These are phyloP conservation scores for Rhodotorula sp. DNA, from an alignment of 1,284 basidiomycete genomes.

Conservation along the genomic window DNA sequence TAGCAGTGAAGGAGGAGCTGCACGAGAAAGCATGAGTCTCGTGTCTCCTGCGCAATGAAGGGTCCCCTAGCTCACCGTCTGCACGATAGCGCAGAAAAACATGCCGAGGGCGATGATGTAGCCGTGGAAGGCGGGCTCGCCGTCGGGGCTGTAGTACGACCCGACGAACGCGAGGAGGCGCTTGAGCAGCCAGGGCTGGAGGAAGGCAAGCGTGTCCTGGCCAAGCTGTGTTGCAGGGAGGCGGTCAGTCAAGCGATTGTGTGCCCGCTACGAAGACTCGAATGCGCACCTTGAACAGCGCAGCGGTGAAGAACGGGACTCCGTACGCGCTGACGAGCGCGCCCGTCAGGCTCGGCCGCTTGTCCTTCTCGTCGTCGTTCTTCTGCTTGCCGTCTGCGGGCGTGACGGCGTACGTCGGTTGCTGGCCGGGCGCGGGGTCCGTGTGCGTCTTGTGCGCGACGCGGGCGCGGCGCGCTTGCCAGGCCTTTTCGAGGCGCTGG, in stretches of 20 bases:
- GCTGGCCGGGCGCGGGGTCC: conserved; percentile 12
- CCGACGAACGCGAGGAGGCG: conserved; percentile 79
- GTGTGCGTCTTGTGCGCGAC: conserved; percentile 12
- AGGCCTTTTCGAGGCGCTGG: conserved; percentile 59
- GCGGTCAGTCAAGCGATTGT: too few relatives aligned
- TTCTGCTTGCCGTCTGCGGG: conserved; percentile 16
- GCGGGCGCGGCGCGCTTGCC: conserved; percentile 48
- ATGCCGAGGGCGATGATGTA: conserved; percentile 74
- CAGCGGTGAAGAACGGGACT: conserved; percentile 69
- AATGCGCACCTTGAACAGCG: conserved; percentile 47
- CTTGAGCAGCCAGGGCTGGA: conserved; percentile 85
- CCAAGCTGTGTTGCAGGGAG: conserved; percentile 62
- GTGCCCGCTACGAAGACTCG: too few relatives aligned
- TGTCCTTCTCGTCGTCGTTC: conserved; percentile 59
- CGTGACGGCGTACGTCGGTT: conserved; percentile 18
- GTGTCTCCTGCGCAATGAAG: too few relatives aligned
- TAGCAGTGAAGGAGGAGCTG: conserved; percentile 77
- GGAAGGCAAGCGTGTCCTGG: conserved; percentile 78
- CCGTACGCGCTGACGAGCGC: conserved; percentile 78
- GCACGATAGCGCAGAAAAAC: conserved; percentile 73
- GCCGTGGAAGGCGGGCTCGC: conserved; percentile 58
- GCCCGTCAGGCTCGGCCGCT: conserved; percentile 65
- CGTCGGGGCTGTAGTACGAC: conserved; percentile 62
- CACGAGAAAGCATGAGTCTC: background rate
- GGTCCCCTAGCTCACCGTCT: conserved; percentile 59